Evolutionary conservation across 2,329 filamentous ascomycete species (phyloP).

Genomic region (Amauroascus niger): DNA sequence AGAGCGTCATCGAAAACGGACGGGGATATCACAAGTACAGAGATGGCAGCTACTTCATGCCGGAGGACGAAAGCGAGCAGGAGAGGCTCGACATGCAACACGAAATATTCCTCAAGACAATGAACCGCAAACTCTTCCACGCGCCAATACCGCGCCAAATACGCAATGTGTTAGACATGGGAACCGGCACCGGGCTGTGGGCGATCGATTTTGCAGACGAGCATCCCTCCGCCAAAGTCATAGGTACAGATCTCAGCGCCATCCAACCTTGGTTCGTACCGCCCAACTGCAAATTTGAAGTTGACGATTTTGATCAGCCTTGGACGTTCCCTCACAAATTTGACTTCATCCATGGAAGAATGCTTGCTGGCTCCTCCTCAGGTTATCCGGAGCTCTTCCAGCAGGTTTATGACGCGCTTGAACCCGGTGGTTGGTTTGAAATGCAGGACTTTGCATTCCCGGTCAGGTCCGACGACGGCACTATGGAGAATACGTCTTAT

Average conservation of each 20-base stretch:
- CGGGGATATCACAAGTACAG: neutral
- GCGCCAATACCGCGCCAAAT: constrained; percentile 28
- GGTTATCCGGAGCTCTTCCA: constrained; percentile 18
- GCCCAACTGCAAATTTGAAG: constrained; percentile 20
- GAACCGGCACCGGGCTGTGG: constrained; percentile 9
- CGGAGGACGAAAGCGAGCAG: neutral
- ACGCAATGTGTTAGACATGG: constrained; percentile 35
- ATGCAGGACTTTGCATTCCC: constrained; percentile 40
- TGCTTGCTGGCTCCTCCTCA: constrained; percentile 16
- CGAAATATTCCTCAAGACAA: constrained; percentile 30
- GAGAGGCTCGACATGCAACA: constrained; percentile 35
- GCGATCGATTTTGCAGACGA: constrained; percentile 12
- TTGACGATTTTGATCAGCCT: constrained; percentile 21
- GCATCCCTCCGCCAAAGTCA: constrained; percentile 8
- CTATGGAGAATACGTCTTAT: constrained; percentile 23
- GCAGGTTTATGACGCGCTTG: constrained; percentile 22
- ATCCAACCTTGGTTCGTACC: constrained; percentile 17
- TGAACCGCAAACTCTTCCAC: constrained; percentile 30
- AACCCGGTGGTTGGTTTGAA: constrained; percentile 42
- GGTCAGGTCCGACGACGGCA: constrained; percentile 35
- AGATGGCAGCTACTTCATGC: neutral
- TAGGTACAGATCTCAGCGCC: constrained; percentile 13
- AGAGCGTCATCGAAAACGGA: neutral
- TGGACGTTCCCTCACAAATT: constrained; percentile 21
- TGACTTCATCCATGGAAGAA: constrained; percentile 19